phyloP scores from a whole-genome alignment of 2,329 filamentous ascomycete genomes.

The Alternaria sp. region DNA sequence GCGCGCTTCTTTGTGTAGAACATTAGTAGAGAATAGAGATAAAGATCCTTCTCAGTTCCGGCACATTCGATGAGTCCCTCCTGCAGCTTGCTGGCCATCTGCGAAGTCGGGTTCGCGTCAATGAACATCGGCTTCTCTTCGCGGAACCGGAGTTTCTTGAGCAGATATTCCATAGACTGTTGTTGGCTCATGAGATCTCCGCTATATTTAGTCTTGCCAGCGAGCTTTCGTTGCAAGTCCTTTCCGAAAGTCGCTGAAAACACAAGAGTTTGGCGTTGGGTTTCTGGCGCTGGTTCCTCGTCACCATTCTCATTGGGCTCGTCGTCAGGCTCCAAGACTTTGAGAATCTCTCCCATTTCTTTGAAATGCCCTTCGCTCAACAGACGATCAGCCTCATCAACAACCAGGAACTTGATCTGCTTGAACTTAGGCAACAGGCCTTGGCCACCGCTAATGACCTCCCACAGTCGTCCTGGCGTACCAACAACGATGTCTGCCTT shows the following conservation, averaged over 20 bases:
- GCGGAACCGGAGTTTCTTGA: slow-evolving; percentile 88
- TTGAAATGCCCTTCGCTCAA: slow-evolving; percentile 95
- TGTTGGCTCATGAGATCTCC: slow-evolving; percentile 72
- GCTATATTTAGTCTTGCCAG: slow-evolving; percentile 67
- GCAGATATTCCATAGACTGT: slow-evolving; percentile 89
- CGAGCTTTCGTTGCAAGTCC: slow-evolving; percentile 87
- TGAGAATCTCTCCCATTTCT: slow-evolving; percentile 87
- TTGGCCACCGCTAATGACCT: slow-evolving; percentile 80
- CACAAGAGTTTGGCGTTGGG: slow-evolving; percentile 82
- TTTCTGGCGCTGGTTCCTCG: slow-evolving; percentile 23
- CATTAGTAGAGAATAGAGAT: slow-evolving; percentile 86
- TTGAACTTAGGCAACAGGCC: slow-evolving; percentile 75
- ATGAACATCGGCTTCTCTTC: slow-evolving; percentile 87
- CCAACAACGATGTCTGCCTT: slow-evolving; percentile 92
- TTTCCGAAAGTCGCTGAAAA: slow-evolving; percentile 98
- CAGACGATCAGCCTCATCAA: slow-evolving; percentile 93
- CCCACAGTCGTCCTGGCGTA: slow-evolving; percentile 93
- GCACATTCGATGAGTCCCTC: slow-evolving; percentile 93
- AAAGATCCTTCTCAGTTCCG: slow-evolving; percentile 96
- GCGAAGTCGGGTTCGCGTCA: slow-evolving; percentile 86
- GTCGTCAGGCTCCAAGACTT: slow-evolving; percentile 74
- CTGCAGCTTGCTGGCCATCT: slow-evolving; percentile 85
- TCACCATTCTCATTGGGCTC: slow-evolving; percentile 56
- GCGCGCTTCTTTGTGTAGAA: slow-evolving; percentile 82
- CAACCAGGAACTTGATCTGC: slow-evolving; percentile 79